Conservation (phyloP, 2,329 filamentous ascomycete species). For the Fusarium protoensiforme region DNA sequence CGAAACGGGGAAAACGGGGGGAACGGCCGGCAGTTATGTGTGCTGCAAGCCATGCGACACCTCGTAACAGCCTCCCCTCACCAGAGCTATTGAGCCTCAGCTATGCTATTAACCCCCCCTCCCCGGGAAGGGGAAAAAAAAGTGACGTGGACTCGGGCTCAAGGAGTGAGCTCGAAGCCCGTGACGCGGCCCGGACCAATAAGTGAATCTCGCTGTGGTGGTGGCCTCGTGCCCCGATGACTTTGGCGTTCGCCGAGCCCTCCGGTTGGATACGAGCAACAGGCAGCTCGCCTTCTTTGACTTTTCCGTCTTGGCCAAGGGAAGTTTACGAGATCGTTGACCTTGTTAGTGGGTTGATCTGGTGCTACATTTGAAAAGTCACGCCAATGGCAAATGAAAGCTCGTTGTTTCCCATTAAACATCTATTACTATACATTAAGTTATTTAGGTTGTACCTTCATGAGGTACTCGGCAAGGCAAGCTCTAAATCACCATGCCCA, state of each 20-base stretch:
- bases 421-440: too few relatives aligned
- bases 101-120: neutral
- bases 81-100: conserved; percentile 19
- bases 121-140: neutral
- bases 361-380: neutral
- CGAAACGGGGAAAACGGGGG: neutral
- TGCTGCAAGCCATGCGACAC: neutral
- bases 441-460: neutral
- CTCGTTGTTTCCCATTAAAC: neutral
- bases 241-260: conserved; percentile 30
- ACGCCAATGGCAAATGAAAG: neutral
- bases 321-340: neutral
- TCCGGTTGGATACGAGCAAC: conserved; percentile 34
- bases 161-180: conserved; percentile 24
- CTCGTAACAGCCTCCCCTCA: neutral
- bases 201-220: conserved; percentile 13
- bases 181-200: conserved; percentile 37
- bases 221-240: conserved; percentile 13
- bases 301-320: conserved; percentile 9
- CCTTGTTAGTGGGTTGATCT: conserved; percentile 6
- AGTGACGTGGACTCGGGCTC: conserved; percentile 36
- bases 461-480: too few relatives aligned
- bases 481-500: too few relatives aligned
- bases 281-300: neutral
- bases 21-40: conserved; percentile 13